Conservation (phyloP, 768 basidiomycete species). For the Phlegmacium glaucopus region DNA sequence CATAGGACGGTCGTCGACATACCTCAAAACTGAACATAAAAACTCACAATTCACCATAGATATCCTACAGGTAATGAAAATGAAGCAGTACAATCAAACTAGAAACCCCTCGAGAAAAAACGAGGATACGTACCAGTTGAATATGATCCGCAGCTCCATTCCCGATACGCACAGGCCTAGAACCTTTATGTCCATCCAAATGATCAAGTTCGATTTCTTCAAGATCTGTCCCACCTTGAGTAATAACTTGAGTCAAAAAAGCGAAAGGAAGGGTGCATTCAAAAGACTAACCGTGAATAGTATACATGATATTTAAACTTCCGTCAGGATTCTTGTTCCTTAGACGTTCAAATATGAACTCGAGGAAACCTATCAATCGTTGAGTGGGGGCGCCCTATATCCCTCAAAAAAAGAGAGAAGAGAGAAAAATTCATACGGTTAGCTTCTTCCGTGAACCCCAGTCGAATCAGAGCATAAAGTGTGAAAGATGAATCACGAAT, state of each 20-base stretch:
- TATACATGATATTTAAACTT: slow-evolving; percentile 95
- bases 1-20: neutral
- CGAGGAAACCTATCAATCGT: slow-evolving; percentile 67
- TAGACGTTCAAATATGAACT: slow-evolving; percentile 84
- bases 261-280: too few species aligned
- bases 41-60: slow-evolving; percentile 88
- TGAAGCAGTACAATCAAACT: neutral
- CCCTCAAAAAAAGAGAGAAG: neutral
- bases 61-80: slow-evolving; percentile 57
- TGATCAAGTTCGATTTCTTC: slow-evolving; percentile 83
- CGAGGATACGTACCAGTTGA: slow-evolving; percentile 58
- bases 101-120: slow-evolving; percentile 8
- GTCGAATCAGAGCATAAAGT: slow-evolving; percentile 87
- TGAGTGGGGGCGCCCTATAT: slow-evolving; percentile 3
- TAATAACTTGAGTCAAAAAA: neutral
- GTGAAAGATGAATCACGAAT: slow-evolving; percentile 97
- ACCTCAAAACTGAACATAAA: neutral
- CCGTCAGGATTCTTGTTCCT: slow-evolving; percentile 86
- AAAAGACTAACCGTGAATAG: slow-evolving; percentile 69
- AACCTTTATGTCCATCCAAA: slow-evolving; percentile 85
- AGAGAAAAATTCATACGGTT: slow-evolving; percentile 49
- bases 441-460: slow-evolving; percentile 93
- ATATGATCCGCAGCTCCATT: slow-evolving; percentile 96
- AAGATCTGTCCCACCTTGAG: slow-evolving; percentile 69
- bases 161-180: slow-evolving; percentile 85